phyloP scores from a whole-genome alignment of 805 yeast genomes.

The Saturnispora saitoi region DNA sequence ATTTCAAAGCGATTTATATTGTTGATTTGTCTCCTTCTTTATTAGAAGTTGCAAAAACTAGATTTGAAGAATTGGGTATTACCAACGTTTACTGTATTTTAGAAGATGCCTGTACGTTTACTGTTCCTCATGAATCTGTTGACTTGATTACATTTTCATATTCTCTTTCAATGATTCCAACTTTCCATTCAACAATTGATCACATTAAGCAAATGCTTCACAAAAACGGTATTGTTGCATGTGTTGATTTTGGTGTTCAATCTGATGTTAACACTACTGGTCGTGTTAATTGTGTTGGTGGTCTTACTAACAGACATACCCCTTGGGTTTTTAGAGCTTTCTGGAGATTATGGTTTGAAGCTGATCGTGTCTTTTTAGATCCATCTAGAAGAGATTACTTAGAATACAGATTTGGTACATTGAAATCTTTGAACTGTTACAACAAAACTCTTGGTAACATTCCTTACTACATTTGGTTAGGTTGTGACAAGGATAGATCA shows the following conservation, averaged over 20 bases:
- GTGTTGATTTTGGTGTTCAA: conserved; percentile 79
- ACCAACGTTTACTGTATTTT: conserved; percentile 57
- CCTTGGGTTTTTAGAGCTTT: conserved; percentile 74
- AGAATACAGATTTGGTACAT: conserved; percentile 75
- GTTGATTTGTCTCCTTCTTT: conserved; percentile 73
- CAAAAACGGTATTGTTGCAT: conserved; percentile 53
- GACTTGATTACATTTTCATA: conserved; percentile 73
- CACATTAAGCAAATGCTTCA: conserved; percentile 47
- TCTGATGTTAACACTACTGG: conserved; percentile 55
- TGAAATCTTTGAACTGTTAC: conserved; percentile 62
- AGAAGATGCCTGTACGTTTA: conserved; percentile 69
- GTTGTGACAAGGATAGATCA: conserved; percentile 53
- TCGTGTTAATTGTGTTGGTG: conserved; percentile 67
- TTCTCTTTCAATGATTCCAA: conserved; percentile 79
- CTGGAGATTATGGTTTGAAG: conserved; percentile 86
- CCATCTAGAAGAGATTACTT: conserved; percentile 75
- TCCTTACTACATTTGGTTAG: conserved; percentile 80
- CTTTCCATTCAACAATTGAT: conserved; percentile 71
- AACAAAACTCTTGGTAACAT: conserved; percentile 61
- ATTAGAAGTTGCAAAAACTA: conserved; percentile 57
- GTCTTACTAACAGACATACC: conserved; percentile 58
- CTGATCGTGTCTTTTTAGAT: conserved; percentile 71
- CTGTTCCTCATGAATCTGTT: conserved; percentile 42
- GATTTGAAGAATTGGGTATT: conserved; percentile 44
- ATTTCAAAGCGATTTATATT: conserved; percentile 59